Conservation (phyloP, 495 filamentous ascomycete genomes). For the Chaetomium cochliodes region DNA sequence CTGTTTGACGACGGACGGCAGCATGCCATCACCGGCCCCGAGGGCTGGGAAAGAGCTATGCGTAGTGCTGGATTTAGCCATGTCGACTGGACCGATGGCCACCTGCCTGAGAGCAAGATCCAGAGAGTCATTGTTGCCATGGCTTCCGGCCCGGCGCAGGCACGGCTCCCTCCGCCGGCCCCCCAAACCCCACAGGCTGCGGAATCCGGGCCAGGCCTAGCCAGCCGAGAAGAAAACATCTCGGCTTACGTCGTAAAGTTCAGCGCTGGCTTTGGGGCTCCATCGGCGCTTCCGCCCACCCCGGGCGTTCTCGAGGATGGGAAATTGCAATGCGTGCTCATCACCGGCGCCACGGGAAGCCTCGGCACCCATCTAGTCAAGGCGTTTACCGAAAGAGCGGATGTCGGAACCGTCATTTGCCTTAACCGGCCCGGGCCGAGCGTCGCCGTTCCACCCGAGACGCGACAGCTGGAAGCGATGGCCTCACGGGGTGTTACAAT, state of each 20-base stretch:
- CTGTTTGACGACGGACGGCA: conserved; percentile 37
- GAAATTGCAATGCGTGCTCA: too few species aligned
- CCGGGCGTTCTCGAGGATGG: too few species aligned
- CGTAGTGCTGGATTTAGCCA: background rate
- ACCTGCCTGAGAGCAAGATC: conserved; percentile 27
- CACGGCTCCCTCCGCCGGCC: too few species aligned
- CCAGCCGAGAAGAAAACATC: too few species aligned
- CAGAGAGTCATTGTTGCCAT: conserved; percentile 32
- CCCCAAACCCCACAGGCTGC: too few species aligned
- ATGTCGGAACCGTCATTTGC: too few species aligned
- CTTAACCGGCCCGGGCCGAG: conserved; percentile 48
- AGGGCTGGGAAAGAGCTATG: background rate
- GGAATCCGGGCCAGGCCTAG: too few species aligned
- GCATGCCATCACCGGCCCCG: background rate
- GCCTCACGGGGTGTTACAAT: background rate
- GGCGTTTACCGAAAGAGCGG: too few species aligned
- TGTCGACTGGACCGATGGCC: conserved; percentile 29
- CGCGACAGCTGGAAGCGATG: background rate
- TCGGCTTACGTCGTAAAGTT: too few species aligned
- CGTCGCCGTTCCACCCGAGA: background rate
- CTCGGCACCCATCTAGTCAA: conserved; percentile 53
- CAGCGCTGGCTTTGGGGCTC: too few species aligned
- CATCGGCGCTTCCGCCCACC: too few species aligned
- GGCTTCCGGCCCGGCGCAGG: conserved; percentile 16
- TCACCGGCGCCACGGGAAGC: conserved; percentile 53